phyloP scores from a whole-genome alignment of 768 basidiomycete species.

The Tulasnella calospora region DNA sequence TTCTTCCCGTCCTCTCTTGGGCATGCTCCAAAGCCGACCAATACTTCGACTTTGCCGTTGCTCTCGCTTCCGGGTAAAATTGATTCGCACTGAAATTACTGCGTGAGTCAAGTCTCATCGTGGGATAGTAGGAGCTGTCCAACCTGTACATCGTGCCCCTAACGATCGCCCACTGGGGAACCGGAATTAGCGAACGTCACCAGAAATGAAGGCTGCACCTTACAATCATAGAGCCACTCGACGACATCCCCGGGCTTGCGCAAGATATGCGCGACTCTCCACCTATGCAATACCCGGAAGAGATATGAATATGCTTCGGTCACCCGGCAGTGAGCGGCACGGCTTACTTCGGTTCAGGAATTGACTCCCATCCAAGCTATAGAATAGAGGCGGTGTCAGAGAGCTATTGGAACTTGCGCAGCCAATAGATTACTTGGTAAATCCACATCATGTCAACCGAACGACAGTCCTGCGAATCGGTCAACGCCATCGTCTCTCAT shows the following conservation, averaged over 20 bases:
- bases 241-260: constrained; percentile 1
- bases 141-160: neutral
- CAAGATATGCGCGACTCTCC: neutral
- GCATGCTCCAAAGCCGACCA: neutral
- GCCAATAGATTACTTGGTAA: neutral
- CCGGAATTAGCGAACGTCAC: neutral
- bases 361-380: neutral
- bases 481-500: neutral
- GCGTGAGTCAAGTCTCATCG: neutral
- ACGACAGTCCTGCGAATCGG: neutral
- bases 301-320: neutral
- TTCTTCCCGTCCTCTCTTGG: neutral
- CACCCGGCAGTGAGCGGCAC: neutral
- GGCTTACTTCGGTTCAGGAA: neutral
- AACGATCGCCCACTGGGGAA: neutral
- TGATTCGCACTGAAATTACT: neutral
- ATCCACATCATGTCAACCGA: neutral
- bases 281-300: neutral
- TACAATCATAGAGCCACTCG: neutral
- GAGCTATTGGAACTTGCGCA: neutral
- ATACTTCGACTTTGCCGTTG: neutral
- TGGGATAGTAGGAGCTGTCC: neutral
- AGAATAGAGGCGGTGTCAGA: neutral
- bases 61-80: neutral
- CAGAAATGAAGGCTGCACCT: neutral